phyloP scores from a whole-genome alignment of 306 rosid genomes.

The Trichosanthes cucumerina region DNA sequence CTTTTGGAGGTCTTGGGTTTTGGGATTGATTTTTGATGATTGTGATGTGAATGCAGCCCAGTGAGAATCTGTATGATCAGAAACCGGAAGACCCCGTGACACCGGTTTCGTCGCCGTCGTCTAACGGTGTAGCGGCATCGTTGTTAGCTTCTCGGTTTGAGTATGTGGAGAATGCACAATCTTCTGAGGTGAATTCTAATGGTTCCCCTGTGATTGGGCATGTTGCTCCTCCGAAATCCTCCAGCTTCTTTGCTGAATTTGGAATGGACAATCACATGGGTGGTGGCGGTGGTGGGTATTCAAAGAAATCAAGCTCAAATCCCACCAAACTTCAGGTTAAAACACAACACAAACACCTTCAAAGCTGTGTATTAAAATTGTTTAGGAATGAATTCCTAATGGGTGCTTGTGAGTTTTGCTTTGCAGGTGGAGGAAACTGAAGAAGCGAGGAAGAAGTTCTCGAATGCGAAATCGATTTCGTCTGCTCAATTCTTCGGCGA shows the following conservation, averaged over 20 bases:
- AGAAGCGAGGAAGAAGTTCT: constrained; percentile 87
- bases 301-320: constrained; percentile 43
- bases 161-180: constrained; percentile 72
- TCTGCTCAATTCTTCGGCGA: constrained; percentile 90
- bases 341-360: neutral
- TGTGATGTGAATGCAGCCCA: constrained; percentile 42
- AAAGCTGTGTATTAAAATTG: neutral
- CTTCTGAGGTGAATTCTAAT: constrained; percentile 47
- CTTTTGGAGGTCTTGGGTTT: neutral
- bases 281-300: neutral
- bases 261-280: constrained; percentile 47
- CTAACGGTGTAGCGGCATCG: constrained; percentile 30
- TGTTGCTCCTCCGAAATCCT: constrained; percentile 72
- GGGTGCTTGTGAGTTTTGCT: neutral
- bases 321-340: constrained; percentile 6
- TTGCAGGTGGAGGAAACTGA: constrained; percentile 61
- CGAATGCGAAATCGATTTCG: constrained; percentile 90
- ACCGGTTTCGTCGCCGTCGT: constrained; percentile 31
- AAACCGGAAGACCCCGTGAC: constrained; percentile 74
- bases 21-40: neutral
- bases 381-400: neutral
- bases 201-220: constrained; percentile 48
- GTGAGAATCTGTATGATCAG: constrained; percentile 81
- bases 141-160: constrained; percentile 74
- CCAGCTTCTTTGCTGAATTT: constrained; percentile 82